Percentiles rank a stretch among this genome's conserved stretches.
Evolutionary conservation across 202 grass and related monocot genomes (phyloP).

Genomic region (Panicum virgatum): DNA sequence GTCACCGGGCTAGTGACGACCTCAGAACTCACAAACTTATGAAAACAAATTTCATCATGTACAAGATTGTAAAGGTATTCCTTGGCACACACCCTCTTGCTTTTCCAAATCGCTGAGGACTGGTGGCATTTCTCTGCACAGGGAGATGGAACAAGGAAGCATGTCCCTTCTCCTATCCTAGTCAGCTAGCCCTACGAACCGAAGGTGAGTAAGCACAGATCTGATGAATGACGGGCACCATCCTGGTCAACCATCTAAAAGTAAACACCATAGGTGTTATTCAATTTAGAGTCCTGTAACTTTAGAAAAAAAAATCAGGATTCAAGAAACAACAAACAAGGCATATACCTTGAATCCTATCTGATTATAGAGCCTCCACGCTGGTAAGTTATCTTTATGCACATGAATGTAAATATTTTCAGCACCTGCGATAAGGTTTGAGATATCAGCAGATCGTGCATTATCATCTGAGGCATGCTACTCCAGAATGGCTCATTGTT

Average conservation of each 20-base stretch:
- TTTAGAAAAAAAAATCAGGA: not conserved
- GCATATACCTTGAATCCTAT: constrained; percentile 79
- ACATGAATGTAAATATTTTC: constrained; percentile 67
- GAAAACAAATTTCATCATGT: constrained; percentile 22
- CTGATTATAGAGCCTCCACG: constrained; percentile 56
- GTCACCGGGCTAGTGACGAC: not conserved
- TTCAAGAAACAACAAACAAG: constrained; percentile 1
- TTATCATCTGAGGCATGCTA: not conserved
- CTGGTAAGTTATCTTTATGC: constrained; percentile 61
- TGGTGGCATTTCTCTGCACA: constrained; percentile 35
- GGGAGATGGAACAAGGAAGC: not conserved
- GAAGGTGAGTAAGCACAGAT: constrained; percentile 56
- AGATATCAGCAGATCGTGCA: not conserved
- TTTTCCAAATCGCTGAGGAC: constrained; percentile 38
- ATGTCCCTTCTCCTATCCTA: constrained; percentile 22
- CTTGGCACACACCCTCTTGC: constrained; percentile 46
- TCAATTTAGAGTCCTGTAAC: not conserved
- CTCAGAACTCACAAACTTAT: constrained; percentile 19
- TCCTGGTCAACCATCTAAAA: constrained; percentile 48
- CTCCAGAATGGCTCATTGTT: not conserved
- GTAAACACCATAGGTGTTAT: not conserved
- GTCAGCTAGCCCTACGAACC: constrained; percentile 12
- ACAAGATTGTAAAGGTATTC: constrained; percentile 23
- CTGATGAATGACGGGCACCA: constrained; percentile 7
- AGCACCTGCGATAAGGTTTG: constrained; percentile 42